A percentile compares a stretch with the other conserved stretches of the same genome.
These are phyloP conservation scores for Monilinia fructicola DNA, from an alignment of 2,329 filamentous ascomycete species.

Conservation along the genomic window DNA sequence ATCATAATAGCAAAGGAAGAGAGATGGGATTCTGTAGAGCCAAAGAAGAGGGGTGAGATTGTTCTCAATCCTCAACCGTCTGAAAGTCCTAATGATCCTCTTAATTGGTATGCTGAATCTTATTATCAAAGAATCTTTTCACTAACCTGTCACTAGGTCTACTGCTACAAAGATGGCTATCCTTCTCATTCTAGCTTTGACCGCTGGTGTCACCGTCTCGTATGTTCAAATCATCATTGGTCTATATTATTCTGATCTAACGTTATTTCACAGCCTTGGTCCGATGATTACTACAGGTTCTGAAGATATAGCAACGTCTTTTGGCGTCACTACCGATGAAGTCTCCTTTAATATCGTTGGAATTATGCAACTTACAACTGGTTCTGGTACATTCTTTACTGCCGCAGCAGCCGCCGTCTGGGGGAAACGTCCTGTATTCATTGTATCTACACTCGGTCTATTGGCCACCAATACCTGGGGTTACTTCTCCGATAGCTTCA, in stretches of 20 bases:
- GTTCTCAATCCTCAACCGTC: conserved; percentile 55
- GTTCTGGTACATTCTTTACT: conserved; percentile 45
- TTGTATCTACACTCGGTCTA: conserved; percentile 41
- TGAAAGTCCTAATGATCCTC: conserved; percentile 52
- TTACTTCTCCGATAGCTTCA: conserved; percentile 43
- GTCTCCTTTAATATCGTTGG: conserved; percentile 41
- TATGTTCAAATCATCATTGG: conserved; percentile 28
- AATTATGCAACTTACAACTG: conserved; percentile 45
- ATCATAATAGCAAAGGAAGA: conserved; percentile 27
- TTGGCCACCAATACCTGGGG: conserved; percentile 44
- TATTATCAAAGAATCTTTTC: conserved; percentile 32
- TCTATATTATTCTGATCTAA: conserved; percentile 23
- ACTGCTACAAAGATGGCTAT: conserved; percentile 35
- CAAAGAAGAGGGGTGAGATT: conserved; percentile 48
- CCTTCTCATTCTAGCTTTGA: conserved; percentile 34
- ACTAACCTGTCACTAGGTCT: conserved; percentile 18
- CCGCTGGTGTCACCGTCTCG: conserved; percentile 37
- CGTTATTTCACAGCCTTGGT: conserved; percentile 38
- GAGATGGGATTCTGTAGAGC: conserved; percentile 33
- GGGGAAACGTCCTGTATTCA: conserved; percentile 37
- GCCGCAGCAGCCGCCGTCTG: conserved; percentile 44
- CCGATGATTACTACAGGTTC: conserved; percentile 46
- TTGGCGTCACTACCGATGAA: conserved; percentile 43
- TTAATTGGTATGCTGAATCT: conserved; percentile 47
- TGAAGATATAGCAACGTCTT: conserved; percentile 41